Evolutionary conservation across 192 early-diverging fungal species (phyloP).

Genomic region (Podila epigama): DNA sequence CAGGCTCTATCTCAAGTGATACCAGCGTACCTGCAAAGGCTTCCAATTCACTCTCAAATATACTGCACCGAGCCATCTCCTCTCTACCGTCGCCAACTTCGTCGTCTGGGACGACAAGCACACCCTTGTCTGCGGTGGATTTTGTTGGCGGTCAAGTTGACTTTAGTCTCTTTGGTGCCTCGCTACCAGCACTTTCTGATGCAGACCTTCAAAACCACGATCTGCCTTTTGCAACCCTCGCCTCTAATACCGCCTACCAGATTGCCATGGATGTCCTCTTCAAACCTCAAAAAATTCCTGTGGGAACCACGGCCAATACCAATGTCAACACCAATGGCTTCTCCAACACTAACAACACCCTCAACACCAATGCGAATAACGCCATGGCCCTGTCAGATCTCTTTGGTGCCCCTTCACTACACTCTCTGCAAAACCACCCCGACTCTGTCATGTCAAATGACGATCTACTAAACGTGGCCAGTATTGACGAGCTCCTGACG

Average conservation of each 20-base stretch:
- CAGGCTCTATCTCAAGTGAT: neutral
- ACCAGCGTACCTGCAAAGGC: neutral
- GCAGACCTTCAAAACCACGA: neutral
- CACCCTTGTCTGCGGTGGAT: slow-evolving; percentile 20
- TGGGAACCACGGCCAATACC: neutral
- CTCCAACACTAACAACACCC: neutral
- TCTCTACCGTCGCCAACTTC: slow-evolving; percentile 30
- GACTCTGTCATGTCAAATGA: slow-evolving; percentile 15
- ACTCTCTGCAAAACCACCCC: slow-evolving; percentile 17
- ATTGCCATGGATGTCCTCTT: slow-evolving; percentile 31
- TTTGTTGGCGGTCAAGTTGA: slow-evolving; percentile 35
- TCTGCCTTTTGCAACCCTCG: neutral
- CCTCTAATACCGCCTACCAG: slow-evolving; percentile 35
- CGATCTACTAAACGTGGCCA: slow-evolving; percentile 25
- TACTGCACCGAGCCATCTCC: slow-evolving; percentile 13
- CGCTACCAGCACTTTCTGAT: slow-evolving; percentile 15
- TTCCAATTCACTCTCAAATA: neutral
- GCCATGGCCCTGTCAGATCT: neutral
- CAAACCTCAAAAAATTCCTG: neutral
- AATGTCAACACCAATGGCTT: neutral
- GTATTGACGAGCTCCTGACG: slow-evolving; percentile 28
- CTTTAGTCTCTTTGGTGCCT: slow-evolving; percentile 18
- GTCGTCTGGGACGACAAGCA: neutral
- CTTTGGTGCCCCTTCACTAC: slow-evolving; percentile 2
- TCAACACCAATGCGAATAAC: neutral